Conservation (phyloP, 73 alveolate species). For the Uronychia binucleata region DNA sequence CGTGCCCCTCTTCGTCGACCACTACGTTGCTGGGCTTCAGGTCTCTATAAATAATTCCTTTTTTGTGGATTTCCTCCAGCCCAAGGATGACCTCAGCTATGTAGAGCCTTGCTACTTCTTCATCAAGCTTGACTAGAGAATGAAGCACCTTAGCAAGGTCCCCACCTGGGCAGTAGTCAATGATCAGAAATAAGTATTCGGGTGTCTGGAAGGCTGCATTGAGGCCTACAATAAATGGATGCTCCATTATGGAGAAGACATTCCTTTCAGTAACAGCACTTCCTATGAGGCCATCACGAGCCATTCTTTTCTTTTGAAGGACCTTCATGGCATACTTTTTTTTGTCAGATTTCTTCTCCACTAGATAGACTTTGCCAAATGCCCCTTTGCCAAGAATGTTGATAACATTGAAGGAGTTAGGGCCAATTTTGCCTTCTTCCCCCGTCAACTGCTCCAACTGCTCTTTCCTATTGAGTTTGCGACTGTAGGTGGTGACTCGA, state of each 20-base stretch:
- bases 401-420: not conserved
- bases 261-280: constrained; percentile 16
- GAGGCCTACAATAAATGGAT: constrained; percentile 64
- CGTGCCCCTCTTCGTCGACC: constrained; percentile 89
- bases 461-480: not conserved
- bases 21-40: constrained; percentile 95
- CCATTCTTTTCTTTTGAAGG: constrained; percentile 2
- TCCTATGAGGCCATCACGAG: not conserved
- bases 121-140: constrained; percentile 67
- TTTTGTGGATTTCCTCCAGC: constrained; percentile 79
- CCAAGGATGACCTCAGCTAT: constrained; percentile 84
- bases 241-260: not conserved
- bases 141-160: constrained; percentile 74
- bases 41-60: constrained; percentile 88
- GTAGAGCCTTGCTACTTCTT: constrained; percentile 79
- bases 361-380: constrained; percentile 9
- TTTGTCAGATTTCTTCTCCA: not conserved
- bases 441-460: not conserved
- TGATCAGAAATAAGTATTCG: constrained; percentile 79
- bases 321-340: constrained; percentile 12
- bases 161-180: constrained; percentile 93
- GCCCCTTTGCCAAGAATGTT: constrained; percentile 2
- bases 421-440: not conserved
- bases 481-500: not conserved
- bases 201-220: constrained; percentile 81